Conservation (phyloP, 305 asterid genomes). For the Fraxinus xanthoxyloides region DNA sequence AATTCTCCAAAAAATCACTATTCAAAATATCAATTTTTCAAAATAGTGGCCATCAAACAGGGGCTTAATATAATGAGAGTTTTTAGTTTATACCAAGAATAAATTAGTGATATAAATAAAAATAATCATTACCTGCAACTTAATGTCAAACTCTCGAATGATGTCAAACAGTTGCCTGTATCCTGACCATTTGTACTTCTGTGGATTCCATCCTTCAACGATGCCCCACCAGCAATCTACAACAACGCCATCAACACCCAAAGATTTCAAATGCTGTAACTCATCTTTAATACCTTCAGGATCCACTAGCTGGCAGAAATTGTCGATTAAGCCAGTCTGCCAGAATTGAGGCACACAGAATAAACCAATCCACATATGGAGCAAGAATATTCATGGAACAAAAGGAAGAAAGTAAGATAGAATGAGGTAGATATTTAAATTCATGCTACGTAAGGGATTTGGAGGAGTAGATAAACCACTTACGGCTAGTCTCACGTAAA, state of each 20-base stretch:
- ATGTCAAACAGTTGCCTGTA: constrained; percentile 61
- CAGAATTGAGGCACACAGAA: constrained; percentile 26
- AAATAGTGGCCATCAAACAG: too few species aligned
- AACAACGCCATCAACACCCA: constrained; percentile 57
- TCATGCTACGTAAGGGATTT: constrained; percentile 13
- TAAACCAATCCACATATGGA: constrained; percentile 6
- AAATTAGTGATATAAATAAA: background rate
- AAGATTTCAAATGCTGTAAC: constrained; percentile 50
- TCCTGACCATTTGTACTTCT: constrained; percentile 69
- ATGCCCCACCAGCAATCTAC: constrained; percentile 80
- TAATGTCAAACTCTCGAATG: constrained; percentile 57
- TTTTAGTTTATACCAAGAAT: background rate
- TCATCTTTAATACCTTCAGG: constrained; percentile 64
- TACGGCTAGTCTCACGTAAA: constrained; percentile 62
- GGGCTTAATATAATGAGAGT: background rate
- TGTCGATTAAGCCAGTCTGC: constrained; percentile 65
- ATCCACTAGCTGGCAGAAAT: constrained; percentile 66
- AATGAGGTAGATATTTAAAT: background rate
- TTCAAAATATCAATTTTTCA: too few species aligned
- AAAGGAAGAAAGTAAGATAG: constrained; percentile 11
- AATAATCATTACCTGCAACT: constrained; percentile 52
- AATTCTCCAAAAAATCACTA: too few species aligned
- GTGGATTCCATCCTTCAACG: constrained; percentile 65
- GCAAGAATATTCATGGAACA: constrained; percentile 1
- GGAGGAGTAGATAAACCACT: constrained; percentile 27